Base-by-base conservation (phyloP, 352 stramenopile species). In the Globisporangium takayamanum region DNA sequence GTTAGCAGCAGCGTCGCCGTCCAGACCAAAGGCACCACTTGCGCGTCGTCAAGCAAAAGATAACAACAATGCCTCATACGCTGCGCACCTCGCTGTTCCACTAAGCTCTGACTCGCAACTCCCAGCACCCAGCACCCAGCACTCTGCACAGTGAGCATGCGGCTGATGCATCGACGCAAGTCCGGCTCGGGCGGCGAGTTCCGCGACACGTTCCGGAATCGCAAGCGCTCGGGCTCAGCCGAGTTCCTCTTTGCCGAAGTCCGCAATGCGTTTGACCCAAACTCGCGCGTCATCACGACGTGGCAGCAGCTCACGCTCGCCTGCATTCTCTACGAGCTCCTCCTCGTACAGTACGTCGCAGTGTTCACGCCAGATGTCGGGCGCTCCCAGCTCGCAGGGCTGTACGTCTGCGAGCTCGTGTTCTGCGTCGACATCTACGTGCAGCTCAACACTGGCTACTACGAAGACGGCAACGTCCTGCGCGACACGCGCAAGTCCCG, bases 371-470 rank as follows among this genome's bases (percentile, higher is more conserved):
- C 51, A 3, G 22, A 66, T 22, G 50, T 49, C 1, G 54, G 26
- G 18, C 71, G 64, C 0, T 56, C 45, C 10, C 57, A 70, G n/a
- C 62, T 86, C n/a, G 11, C 69, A 10, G 64, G 57, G 10, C 42
- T 87, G 12, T 87, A 88, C 63, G 51, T 64, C 12, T 88, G 75
- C 53, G 78, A 90, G 57, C 11, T 80, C 11, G 52, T 87, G 30
- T 90, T 90, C 53, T 73, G 60, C 48, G 56, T 67, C 36, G 80
- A 90, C 62, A 72, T 88, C 26, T 88, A 84, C 60, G 76, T 90
- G 18, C 80, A 87, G 47, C 70, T 88, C 47, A 76, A 88, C 64
- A 90, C 77, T 25, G 78, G 80, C 11, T 89, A 84, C 68, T 90
- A 89, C 55, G 72, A 88, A 49, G 69, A 82, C 41, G 80, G 80